phyloP scores from a whole-genome alignment of 371 early-diverging fungal species.

The Capniomyces stellatus region DNA sequence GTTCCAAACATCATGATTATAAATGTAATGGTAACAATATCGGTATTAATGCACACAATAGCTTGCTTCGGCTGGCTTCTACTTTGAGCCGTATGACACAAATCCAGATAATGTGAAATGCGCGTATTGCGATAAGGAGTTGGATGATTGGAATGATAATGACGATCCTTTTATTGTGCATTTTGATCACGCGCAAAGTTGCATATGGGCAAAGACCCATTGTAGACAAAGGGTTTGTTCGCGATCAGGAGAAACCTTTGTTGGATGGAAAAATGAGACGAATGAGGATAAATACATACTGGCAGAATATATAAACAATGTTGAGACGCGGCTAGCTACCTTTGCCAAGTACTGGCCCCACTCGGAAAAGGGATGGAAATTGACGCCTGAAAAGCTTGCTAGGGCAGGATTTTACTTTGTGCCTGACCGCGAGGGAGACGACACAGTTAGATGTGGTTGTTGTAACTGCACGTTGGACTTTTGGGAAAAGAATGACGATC shows the following conservation, averaged over 20 bases:
- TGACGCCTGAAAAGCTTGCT: slow-evolving; percentile 24
- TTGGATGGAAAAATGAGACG: slow-evolving; percentile 10
- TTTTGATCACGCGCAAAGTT: slow-evolving; percentile 17
- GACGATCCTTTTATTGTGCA: slow-evolving; percentile 30
- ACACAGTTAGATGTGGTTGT: slow-evolving; percentile 23
- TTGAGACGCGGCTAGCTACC: slow-evolving; percentile 15
- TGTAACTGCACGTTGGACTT: slow-evolving; percentile 25
- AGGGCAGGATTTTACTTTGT: slow-evolving; percentile 28
- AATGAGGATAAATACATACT: slow-evolving; percentile 4
- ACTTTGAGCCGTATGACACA: slow-evolving; percentile 17
- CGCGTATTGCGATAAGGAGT: slow-evolving; percentile 24
- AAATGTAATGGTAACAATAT: neutral
- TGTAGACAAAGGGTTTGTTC: slow-evolving; percentile 14
- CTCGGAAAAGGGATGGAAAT: slow-evolving; percentile 13
- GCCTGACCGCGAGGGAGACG: slow-evolving; percentile 21
- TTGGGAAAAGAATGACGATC: slow-evolving; percentile 30
- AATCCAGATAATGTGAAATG: slow-evolving; percentile 28
- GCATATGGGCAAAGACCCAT: slow-evolving; percentile 20
- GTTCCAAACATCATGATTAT: neutral
- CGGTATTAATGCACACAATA: slow-evolving; percentile 1
- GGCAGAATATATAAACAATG: slow-evolving; percentile 5
- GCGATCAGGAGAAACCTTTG: slow-evolving; percentile 9
- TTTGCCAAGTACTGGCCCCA: slow-evolving; percentile 25
- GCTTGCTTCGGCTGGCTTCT: slow-evolving; percentile 27
- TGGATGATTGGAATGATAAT: slow-evolving; percentile 25